These are phyloP conservation scores for Panicum virgatum DNA, from an alignment of 202 grass and related monocot genomes.

Conservation along the genomic window DNA sequence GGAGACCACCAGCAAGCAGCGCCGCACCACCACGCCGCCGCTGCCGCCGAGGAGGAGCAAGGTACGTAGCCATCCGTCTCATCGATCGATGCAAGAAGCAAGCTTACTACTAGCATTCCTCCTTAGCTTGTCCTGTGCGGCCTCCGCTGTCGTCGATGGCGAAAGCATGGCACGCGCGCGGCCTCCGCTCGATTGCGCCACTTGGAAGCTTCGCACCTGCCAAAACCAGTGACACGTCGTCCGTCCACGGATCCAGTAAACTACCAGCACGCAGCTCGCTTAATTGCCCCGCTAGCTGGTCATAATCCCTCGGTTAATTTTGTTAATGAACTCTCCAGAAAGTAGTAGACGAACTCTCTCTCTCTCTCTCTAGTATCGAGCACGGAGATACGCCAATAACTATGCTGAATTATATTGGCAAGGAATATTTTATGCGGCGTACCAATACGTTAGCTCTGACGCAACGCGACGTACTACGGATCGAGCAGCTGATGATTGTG, in stretches of 20 bases:
- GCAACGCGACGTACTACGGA: background rate
- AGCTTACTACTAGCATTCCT: background rate
- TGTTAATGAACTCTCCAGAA: background rate
- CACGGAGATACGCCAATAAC: constrained; percentile 39
- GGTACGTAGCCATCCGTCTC: constrained; percentile 30
- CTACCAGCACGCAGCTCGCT: background rate
- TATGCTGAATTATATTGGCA: background rate
- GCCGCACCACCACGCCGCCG: background rate
- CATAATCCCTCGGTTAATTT: background rate
- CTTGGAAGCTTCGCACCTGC: constrained; percentile 48
- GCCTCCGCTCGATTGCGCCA: constrained; percentile 24
- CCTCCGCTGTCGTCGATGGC: constrained; percentile 22
- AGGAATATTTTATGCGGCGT: constrained; percentile 44
- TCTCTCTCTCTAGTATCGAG: constrained; percentile 19
- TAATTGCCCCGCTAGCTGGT: background rate
- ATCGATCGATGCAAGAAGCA: background rate
- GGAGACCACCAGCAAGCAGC: background rate
- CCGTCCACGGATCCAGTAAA: background rate
- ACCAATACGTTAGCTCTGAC: constrained; percentile 43
- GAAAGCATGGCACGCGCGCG: constrained; percentile 48
- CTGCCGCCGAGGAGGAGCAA: constrained; percentile 47
- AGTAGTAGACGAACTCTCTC: background rate
- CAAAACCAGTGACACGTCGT: constrained; percentile 18
- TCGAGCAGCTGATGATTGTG: background rate
- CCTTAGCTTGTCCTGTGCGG: too few species aligned